Conservation (phyloP, 2,329 filamentous ascomycete genomes). For the Sphaceloma murrayae region DNA sequence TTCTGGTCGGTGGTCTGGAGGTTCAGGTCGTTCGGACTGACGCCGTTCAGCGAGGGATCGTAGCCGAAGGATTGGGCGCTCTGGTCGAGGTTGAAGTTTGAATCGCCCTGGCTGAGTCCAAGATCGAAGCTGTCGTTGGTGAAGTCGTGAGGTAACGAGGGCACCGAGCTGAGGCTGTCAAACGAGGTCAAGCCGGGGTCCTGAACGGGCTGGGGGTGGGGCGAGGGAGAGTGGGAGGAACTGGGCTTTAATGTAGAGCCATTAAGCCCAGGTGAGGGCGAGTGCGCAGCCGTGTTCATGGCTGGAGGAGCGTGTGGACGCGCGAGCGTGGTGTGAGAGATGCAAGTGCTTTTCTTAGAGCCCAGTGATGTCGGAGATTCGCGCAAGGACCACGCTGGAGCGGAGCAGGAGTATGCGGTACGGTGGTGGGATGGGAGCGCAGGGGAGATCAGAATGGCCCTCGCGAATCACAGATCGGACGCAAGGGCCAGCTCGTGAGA, state of each 20-base stretch:
- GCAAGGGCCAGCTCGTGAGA: conserved; percentile 12
- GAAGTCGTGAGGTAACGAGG: conserved; percentile 7
- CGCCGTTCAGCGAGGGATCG: conserved; percentile 5
- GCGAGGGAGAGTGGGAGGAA: conserved; percentile 11
- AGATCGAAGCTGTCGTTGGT: conserved; percentile 4
- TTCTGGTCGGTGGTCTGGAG: conserved; percentile 10
- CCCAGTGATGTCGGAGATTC: neutral
- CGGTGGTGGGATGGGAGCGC: too few species aligned
- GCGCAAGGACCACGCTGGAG: conserved; percentile 14
- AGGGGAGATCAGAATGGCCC: neutral
- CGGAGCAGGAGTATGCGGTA: too few species aligned
- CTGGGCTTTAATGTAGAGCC: conserved; percentile 6
- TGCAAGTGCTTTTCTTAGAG: conserved; percentile 11
- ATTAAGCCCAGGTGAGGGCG: conserved; percentile 14
- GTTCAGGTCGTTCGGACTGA: conserved; percentile 2
- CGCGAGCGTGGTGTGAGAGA: neutral
- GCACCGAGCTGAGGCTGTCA: conserved; percentile 3
- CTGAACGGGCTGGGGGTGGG: neutral
- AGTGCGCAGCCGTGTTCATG: conserved; percentile 13
- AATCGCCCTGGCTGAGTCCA: conserved; percentile 7
- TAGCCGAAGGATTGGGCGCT: conserved; percentile 1
- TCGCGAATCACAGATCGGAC: conserved; percentile 6
- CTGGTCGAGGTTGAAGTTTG: conserved; percentile 12
- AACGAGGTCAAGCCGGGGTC: conserved; percentile 9
- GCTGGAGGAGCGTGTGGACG: neutral